Evolutionary conservation across 352 stramenopile species (phyloP).

Genomic region (Globisporangium sylvaticum): DNA sequence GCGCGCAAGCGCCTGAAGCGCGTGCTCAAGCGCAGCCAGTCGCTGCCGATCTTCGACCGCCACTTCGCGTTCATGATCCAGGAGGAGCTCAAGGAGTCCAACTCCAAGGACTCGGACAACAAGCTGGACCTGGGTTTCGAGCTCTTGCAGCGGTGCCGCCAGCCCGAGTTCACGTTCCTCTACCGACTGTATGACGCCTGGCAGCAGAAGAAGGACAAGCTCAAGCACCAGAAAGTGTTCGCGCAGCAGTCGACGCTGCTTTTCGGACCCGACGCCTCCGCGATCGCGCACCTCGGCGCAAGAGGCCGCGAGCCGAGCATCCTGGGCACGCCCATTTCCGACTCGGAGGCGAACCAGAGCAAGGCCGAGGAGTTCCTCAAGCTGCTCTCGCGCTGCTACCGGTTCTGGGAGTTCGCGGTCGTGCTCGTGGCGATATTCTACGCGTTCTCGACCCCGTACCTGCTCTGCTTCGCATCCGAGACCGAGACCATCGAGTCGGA

Average conservation of each 20-base stretch:
- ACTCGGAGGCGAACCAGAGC: background rate
- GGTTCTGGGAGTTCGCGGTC: slow-evolving; percentile 51
- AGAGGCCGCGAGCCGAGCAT: background rate
- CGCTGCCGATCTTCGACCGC: slow-evolving; percentile 52
- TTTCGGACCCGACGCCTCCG: background rate
- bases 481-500: slow-evolving; percentile 19
- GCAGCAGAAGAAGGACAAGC: slow-evolving; percentile 15
- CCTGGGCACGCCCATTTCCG: background rate
- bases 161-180: slow-evolving; percentile 54
- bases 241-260: background rate
- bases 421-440: slow-evolving; percentile 54
- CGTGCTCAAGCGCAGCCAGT: slow-evolving; percentile 58
- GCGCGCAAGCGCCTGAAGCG: slow-evolving; percentile 25
- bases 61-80: slow-evolving; percentile 59
- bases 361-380: slow-evolving; percentile 53
- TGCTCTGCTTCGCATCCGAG: slow-evolving; percentile 55
- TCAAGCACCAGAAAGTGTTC: slow-evolving; percentile 7
- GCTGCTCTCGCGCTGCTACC: slow-evolving; percentile 39
- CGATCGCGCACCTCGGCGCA: background rate
- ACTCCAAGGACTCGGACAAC: slow-evolving; percentile 48
- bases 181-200: slow-evolving; percentile 47
- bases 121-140: slow-evolving; percentile 58
- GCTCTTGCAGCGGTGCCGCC: slow-evolving; percentile 41
- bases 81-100: slow-evolving; percentile 54
- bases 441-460: slow-evolving; percentile 48